Evolutionary conservation across 2,329 filamentous ascomycete genomes (phyloP).

Genomic region (Tolypocladium amazonense): DNA sequence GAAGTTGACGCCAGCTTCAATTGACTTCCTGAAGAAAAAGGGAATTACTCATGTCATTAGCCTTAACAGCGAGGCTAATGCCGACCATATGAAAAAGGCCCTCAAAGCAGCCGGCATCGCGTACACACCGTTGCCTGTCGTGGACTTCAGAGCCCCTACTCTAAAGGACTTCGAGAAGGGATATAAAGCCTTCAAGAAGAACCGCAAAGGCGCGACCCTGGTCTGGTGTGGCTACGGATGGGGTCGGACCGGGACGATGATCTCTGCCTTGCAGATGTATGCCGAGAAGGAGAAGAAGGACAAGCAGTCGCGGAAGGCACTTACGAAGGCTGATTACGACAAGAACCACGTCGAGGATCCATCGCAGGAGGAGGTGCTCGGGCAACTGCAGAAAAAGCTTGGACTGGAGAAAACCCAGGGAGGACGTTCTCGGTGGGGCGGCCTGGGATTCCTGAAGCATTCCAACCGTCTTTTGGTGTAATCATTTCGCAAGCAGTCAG

Average conservation of each 20-base stretch:
- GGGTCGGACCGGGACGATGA: constrained; percentile 4
- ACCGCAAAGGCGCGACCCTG: not conserved
- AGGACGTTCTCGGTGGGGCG: too few species aligned
- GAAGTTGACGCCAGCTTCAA: not conserved
- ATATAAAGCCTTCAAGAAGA: not conserved
- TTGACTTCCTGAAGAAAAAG: not conserved
- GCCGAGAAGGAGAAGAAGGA: not conserved
- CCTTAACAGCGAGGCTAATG: not conserved
- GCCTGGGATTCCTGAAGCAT: too few species aligned
- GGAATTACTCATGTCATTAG: constrained; percentile 1
- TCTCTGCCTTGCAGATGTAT: constrained; percentile 3
- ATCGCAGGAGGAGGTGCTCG: not conserved
- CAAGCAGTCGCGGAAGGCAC: not conserved
- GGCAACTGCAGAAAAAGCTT: not conserved
- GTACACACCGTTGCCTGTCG: not conserved
- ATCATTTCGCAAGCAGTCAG: too few species aligned
- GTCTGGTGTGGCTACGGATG: constrained; percentile 6
- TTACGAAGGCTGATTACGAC: not conserved
- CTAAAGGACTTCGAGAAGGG: not conserved
- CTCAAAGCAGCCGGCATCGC: not conserved
- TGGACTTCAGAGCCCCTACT: not conserved
- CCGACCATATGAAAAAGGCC: not conserved
- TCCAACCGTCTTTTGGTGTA: too few species aligned
- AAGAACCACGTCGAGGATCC: not conserved
- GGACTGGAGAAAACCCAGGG: not conserved